Evolutionary conservation across 1,284 basidiomycete species (phyloP), one percentile per base, ranked within the genome.

Genomic region (Leccinum pallidistipes): DNA sequence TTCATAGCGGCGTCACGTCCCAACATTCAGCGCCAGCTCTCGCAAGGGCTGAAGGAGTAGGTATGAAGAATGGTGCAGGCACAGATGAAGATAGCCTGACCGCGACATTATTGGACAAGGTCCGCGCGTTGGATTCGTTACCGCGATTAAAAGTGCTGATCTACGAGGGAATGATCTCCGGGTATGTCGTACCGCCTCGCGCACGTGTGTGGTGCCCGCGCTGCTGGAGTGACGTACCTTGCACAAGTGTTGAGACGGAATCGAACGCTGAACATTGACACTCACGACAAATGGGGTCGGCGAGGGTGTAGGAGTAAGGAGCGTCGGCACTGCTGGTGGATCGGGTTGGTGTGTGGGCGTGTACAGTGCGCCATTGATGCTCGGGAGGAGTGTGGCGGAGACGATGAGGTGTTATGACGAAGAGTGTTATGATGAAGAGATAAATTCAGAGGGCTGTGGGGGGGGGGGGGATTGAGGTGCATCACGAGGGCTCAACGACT

Each of bases 171-270:
- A 98, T 76, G 95, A 98, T 75, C 83, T 98, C 43, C 80, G 90
- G 67, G 93, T 93, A 65, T 72, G 91, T 80, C 51, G 10, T 45
- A 18, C 18, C 43, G 2, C 18, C 5, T 1, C 4, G 24, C 27
- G 24, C 47, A 24, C 18, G 21, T 49, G 38, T 27, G 24, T 24
- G 4, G 14, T 18, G 14, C n/a, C 16, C 9, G 10, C 10, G 21
- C 21, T 47, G 43, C 76, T 57, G 95, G 96, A 0, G 90, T 98
- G 27, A 86, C 86, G 0, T 97, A 97, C 74, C 86, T 98, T 45
- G 91, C 95, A 0, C 95, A 98, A 76, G 96, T 98, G 0, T 79
- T 98, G 63, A 40, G 14, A 75, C 87, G 96, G 49, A 99, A 99
- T 75, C 83, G 95, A 32, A 98, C 97, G 1, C 80, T 99, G 45